Conservation (phyloP, 768 basidiomycete species). For the Cyclocybe cylindracea region DNA sequence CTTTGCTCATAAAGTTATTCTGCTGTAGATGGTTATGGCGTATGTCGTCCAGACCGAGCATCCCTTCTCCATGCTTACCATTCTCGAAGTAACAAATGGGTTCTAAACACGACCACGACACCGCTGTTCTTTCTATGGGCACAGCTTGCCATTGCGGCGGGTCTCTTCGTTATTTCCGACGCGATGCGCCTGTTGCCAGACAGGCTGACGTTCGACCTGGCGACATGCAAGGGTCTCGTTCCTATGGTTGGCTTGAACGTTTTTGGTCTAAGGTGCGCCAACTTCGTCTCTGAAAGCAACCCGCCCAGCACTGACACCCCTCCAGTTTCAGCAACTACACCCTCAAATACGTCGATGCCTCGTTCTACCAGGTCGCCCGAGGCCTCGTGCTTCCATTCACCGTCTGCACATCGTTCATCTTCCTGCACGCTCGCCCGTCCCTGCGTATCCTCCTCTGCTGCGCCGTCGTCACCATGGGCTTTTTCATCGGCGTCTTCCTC, state of each 20-base stretch:
- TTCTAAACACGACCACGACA: conserved; percentile 68
- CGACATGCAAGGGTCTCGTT: conserved; percentile 68
- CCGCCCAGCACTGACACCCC: not conserved
- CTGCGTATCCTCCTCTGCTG: conserved; percentile 75
- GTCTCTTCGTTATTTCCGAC: conserved; percentile 71
- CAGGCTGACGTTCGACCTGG: conserved; percentile 62
- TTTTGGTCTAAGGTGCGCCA: conserved; percentile 71
- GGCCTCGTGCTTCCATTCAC: conserved; percentile 95
- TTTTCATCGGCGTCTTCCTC: conserved; percentile 86
- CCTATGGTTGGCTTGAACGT: conserved; percentile 81
- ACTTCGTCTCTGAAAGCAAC: not conserved
- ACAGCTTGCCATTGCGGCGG: conserved; percentile 78
- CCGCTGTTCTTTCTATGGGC: conserved; percentile 88
- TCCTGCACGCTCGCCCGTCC: conserved; percentile 78
- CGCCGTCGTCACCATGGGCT: conserved; percentile 84
- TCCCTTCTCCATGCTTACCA: not conserved
- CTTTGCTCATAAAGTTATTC: not conserved
- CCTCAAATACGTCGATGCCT: conserved; percentile 91
- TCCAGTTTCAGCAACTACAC: conserved; percentile 86
- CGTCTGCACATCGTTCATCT: conserved; percentile 79
- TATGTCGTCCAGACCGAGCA: conserved; percentile 31
- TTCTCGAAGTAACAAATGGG: conserved; percentile 81
- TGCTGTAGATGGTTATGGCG: conserved; percentile 86
- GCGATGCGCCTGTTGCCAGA: conserved; percentile 65
- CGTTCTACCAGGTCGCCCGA: conserved; percentile 94